phyloP scores from a whole-genome alignment of 2,329 filamentous ascomycete genomes.

The Talaromyces sp. region DNA sequence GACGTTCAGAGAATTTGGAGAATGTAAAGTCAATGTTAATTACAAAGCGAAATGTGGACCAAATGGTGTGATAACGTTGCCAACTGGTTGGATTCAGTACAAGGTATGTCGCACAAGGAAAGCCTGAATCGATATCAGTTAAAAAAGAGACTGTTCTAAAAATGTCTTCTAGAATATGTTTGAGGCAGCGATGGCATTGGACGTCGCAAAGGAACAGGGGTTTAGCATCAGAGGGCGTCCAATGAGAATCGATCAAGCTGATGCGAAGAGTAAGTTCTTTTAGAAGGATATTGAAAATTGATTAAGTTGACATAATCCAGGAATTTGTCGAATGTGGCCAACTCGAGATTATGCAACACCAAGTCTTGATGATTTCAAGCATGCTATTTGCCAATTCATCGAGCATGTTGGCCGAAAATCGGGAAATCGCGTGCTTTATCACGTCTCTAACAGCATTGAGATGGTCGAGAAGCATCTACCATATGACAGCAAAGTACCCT shows the following conservation, averaged over 20 bases:
- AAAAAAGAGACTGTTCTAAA: neutral
- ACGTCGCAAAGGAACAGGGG: neutral
- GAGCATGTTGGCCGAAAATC: neutral
- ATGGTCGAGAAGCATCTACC: neutral
- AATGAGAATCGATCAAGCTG: slow-evolving; percentile 11
- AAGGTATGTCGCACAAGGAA: neutral
- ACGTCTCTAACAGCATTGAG: neutral
- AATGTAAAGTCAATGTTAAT: slow-evolving; percentile 1
- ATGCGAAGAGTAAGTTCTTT: slow-evolving; percentile 5
- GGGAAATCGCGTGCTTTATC: neutral
- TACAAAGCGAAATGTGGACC: neutral
- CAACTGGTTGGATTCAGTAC: slow-evolving; percentile 12
- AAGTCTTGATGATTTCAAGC: neutral
- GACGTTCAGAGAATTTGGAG: neutral
- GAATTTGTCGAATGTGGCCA: slow-evolving; percentile 8
- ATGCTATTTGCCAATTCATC: neutral
- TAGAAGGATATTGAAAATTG: neutral
- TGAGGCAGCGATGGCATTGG: neutral
- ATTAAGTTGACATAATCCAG: neutral
- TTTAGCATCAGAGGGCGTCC: neutral
- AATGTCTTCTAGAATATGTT: neutral
- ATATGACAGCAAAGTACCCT: neutral
- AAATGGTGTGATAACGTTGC: neutral
- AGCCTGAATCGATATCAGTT: too few relatives aligned
- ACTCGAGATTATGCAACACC: neutral